Evolutionary conservation across 805 yeast genomes (phyloP).

Genomic region (Wickerhamomyces xylosicus): DNA sequence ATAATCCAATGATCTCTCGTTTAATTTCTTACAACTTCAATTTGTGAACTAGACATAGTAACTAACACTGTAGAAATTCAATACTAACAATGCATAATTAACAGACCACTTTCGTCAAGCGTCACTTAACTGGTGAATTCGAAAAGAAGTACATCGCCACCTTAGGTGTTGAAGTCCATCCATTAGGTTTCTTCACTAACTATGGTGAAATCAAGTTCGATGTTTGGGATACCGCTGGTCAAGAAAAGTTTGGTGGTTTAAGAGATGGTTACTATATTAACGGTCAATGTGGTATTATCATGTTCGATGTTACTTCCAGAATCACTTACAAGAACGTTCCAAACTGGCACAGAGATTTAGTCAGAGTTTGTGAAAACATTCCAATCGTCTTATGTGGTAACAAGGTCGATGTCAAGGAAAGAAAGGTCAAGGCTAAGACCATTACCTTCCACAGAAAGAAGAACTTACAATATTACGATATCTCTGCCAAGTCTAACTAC

Average conservation of each 20-base stretch:
- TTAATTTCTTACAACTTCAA: too few relatives aligned
- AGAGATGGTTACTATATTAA: slow-evolving; percentile 99
- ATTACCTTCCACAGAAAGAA: slow-evolving; percentile 99
- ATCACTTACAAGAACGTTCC: slow-evolving; percentile 99
- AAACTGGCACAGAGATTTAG: slow-evolving; percentile 99
- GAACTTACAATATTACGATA: slow-evolving; percentile 98
- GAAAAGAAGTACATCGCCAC: slow-evolving; percentile 99
- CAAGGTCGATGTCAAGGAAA: slow-evolving; percentile 99
- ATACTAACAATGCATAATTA: slow-evolving; percentile 11
- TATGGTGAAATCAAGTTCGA: slow-evolving; percentile 98
- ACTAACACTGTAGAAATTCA: too few relatives aligned
- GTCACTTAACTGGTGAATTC: slow-evolving; percentile 99
- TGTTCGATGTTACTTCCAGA: slow-evolving; percentile 99
- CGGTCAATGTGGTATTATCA: slow-evolving; percentile 99
- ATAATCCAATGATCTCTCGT: background rate
- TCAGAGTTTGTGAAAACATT: slow-evolving; percentile 98
- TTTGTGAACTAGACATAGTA: too few relatives aligned
- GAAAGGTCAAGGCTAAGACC: slow-evolving; percentile 99
- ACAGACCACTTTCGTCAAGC: slow-evolving; percentile 95
- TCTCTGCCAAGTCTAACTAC: slow-evolving; percentile 98
- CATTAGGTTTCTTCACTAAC: slow-evolving; percentile 95
- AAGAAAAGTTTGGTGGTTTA: slow-evolving; percentile 98
- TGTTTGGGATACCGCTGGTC: slow-evolving; percentile 99
- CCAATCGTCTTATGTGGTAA: slow-evolving; percentile 99
- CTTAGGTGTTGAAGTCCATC: slow-evolving; percentile 99